Conservation (phyloP, 768 basidiomycete genomes). For the Pleurotus platypus region DNA sequence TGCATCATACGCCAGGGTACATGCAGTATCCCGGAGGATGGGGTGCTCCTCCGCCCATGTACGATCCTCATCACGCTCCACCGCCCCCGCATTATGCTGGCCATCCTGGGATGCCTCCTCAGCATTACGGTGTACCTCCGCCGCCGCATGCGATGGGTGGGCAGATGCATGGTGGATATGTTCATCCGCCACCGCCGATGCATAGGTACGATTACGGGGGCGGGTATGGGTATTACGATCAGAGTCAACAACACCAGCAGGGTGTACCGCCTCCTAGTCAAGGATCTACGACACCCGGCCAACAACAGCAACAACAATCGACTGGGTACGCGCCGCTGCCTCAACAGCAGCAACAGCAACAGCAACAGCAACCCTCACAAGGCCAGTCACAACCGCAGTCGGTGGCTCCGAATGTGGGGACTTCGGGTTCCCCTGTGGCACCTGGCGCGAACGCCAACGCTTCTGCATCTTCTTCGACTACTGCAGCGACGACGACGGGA, state of each 20-base stretch:
- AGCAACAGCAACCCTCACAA: not conserved
- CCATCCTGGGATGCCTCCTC: slow-evolving; percentile 7
- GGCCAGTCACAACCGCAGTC: not conserved
- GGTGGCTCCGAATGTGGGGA: not conserved
- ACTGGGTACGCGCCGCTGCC: not conserved
- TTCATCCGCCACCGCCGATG: slow-evolving; percentile 5
- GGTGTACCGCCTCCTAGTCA: slow-evolving; percentile 2
- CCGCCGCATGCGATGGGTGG: slow-evolving; percentile 11
- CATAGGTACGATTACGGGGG: slow-evolving; percentile 9
- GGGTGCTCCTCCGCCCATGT: slow-evolving; percentile 7
- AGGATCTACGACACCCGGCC: not conserved
- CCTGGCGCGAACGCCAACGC: too few species aligned
- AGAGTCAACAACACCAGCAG: slow-evolving; percentile 18
- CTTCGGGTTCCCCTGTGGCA: too few species aligned
- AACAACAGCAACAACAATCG: slow-evolving; percentile 3
- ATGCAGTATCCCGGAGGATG: slow-evolving; percentile 2
- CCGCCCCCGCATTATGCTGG: slow-evolving; percentile 4
- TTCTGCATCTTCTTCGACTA: not conserved
- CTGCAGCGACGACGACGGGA: not conserved
- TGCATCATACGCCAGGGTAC: slow-evolving; percentile 4
- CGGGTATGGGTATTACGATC: slow-evolving; percentile 14
- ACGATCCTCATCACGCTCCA: slow-evolving; percentile 12
- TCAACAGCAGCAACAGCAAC: not conserved
- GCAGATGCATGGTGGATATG: slow-evolving; percentile 6
- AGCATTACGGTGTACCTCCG: slow-evolving; percentile 4